Base-by-base conservation (phyloP, 805 yeast genomes). In the Debaryomyces prosopidis region DNA sequence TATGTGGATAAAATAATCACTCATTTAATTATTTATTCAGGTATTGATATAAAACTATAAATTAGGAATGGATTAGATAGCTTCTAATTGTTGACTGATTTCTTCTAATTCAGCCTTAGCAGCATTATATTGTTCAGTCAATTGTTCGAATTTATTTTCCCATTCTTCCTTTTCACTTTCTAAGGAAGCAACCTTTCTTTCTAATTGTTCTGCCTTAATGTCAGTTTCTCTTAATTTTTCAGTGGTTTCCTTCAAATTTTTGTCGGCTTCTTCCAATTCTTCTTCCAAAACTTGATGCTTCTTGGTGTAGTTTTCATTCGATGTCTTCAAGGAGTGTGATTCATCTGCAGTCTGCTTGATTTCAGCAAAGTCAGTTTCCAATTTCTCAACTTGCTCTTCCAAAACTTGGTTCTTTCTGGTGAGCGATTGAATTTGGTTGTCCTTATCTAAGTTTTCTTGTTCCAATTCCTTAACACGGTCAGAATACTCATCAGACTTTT, bases 31-130 rank as follows among this genome's bases (percentile, higher is more conserved):
- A 30, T 30, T 30, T 30, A 30, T 30, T 30, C 33, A 36, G 27
- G 28, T 19, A 36, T 36, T 23, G 28, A 36, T 11, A 19, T 14
- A 19, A 12, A 18, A 17, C 19, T n/a, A n/a, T 14, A 2, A 17
- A 20, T 36, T 32, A 15, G 30, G 33, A 28, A 12, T 39, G 12
- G 41, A 30, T 68, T 72, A 79, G 64, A 80, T 71, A 57, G 82
- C 82, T 74, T 94, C 98, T 72, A 94, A 85, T 76, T 95, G 97
- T 67, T 90, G 89, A 69, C 90, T 85, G 76, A 94, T 91, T 75
- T 91, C 97, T 60, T 94, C 98, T 76, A 94, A 81, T 75, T 94
- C 99, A 57, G 87, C 82, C 80, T 89, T 87, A 54, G 96, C 92
- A 55, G 82, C 79, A 65, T 77, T 76, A 81, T 89, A 85, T 74